These are phyloP conservation scores for Clarireedia homoeocarpa DNA, from an alignment of 2,329 filamentous ascomycete genomes.

Conservation along the genomic window DNA sequence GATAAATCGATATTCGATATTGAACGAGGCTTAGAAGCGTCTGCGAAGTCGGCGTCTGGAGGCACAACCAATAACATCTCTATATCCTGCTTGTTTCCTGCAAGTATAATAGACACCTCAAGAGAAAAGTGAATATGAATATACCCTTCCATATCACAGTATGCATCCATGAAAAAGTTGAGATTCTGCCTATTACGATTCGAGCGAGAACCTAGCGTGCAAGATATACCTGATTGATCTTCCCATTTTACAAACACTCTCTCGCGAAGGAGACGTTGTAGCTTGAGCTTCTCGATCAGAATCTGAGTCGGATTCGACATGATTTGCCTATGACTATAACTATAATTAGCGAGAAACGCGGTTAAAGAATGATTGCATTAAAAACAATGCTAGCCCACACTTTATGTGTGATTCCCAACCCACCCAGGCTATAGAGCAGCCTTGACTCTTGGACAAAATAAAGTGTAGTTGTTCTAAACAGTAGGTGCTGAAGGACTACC, in stretches of 20 bases:
- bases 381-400: not conserved
- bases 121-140: not conserved
- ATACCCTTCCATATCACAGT: not conserved
- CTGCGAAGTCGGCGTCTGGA: not conserved
- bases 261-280: not conserved
- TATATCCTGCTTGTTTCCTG: not conserved
- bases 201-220: not conserved
- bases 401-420: slow-evolving; percentile 1
- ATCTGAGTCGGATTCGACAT: not conserved
- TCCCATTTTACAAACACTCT: slow-evolving; percentile 2
- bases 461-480: not conserved
- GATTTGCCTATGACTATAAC: not conserved
- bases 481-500: not conserved
- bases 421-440: slow-evolving; percentile 3
- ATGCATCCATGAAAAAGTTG: too few relatives aligned
- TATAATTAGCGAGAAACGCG: not conserved
- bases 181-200: too few relatives aligned
- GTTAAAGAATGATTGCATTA: slow-evolving; percentile 1
- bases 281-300: not conserved
- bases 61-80: not conserved
- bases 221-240: not conserved
- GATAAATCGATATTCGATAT: not conserved
- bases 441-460: not conserved
- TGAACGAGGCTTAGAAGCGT: not conserved
- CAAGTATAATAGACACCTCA: not conserved